Conservation (phyloP, 176 grass and related monocot genomes). For the Oryza glumipatula region DNA sequence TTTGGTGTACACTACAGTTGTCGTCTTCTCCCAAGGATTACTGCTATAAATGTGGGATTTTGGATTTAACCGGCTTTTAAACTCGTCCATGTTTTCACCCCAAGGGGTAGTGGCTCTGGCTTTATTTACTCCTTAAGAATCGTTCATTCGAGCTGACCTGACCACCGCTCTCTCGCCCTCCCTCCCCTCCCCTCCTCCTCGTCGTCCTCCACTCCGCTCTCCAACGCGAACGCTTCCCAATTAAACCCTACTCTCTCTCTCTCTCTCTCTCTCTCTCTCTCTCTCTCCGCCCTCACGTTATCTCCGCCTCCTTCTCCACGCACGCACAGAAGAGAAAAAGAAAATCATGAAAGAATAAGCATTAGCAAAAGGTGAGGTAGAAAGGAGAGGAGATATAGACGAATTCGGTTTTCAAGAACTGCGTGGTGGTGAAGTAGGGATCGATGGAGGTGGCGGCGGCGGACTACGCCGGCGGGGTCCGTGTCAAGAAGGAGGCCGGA, state of each 20-base stretch:
- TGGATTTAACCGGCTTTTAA: conserved; percentile 47
- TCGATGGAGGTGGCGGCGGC: conserved; percentile 50
- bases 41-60: conserved; percentile 43
- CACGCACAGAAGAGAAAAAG: conserved; percentile 11
- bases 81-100: conserved; percentile 40
- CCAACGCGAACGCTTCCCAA: conserved; percentile 44
- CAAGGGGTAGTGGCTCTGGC: conserved; percentile 41
- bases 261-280: conserved; percentile 32
- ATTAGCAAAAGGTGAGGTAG: background rate
- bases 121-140: conserved; percentile 82
- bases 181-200: conserved; percentile 29
- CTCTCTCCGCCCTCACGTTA: conserved; percentile 28
- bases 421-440: background rate
- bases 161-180: background rate
- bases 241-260: conserved; percentile 69
- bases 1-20: background rate
- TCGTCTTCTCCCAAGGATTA: background rate
- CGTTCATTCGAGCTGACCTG: conserved; percentile 52
- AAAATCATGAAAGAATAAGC: conserved; percentile 28
- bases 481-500: conserved; percentile 61
- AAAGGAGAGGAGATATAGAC: conserved; percentile 10
- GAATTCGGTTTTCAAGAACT: conserved; percentile 4
- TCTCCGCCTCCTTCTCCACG: conserved; percentile 30
- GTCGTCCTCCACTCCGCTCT: conserved; percentile 42
- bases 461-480: conserved; percentile 29